These are phyloP conservation scores for Dalechampia spathulata DNA, from an alignment of 441 rosid species.

Conservation along the genomic window DNA sequence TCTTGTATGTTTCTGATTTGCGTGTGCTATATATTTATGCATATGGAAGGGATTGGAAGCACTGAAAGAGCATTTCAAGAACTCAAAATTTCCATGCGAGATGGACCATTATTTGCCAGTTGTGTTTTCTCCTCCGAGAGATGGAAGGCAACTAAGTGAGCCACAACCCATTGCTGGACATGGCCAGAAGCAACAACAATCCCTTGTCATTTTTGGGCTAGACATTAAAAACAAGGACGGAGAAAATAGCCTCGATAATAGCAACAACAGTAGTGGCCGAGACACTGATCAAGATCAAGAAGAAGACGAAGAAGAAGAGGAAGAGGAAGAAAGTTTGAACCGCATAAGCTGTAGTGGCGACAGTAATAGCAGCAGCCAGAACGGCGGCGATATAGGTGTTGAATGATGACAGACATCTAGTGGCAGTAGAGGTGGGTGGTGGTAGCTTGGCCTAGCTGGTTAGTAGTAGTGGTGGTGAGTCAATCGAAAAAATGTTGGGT, in stretches of 20 bases:
- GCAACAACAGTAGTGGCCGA: neutral
- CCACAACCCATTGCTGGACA: conserved; percentile 51
- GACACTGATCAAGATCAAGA: conserved; percentile 14
- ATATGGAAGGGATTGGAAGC: conserved; percentile 66
- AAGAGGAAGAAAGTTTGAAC: conserved; percentile 2
- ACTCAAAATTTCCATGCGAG: conserved; percentile 87
- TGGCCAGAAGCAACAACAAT: conserved; percentile 19
- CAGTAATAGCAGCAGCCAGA: conserved; percentile 11
- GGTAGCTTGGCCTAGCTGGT: conserved; percentile 1
- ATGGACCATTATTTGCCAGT: conserved; percentile 82
- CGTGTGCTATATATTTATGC: too few relatives aligned
- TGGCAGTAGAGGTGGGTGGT: conserved; percentile 9
- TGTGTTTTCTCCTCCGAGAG: conserved; percentile 78
- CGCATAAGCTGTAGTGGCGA: neutral
- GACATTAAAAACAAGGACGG: neutral
- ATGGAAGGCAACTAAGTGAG: conserved; percentile 61
- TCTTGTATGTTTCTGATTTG: too few relatives aligned
- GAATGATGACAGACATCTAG: conserved; percentile 21
- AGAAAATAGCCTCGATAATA: too few relatives aligned
- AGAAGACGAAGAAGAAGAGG: conserved; percentile 4
- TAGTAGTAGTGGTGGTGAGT: neutral
- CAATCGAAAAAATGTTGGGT: neutral
- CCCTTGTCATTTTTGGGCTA: neutral
- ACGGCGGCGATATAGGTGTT: conserved; percentile 34
- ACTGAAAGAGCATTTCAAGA: conserved; percentile 82